Evolutionary conservation across 1,139 yeast genomes (phyloP).

Genomic region (Dujonia santamariae): DNA sequence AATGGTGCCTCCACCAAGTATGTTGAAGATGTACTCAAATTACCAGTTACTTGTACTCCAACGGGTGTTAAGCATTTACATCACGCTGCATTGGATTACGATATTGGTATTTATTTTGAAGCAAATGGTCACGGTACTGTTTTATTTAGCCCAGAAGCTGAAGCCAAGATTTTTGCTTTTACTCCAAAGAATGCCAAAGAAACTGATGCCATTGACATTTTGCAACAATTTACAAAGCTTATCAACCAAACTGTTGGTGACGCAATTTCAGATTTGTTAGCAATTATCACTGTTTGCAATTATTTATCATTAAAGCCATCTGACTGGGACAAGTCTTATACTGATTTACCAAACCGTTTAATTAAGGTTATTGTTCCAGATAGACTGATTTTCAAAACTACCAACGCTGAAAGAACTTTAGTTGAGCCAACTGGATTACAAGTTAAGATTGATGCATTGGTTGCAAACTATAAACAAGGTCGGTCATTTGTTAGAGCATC

Average conservation of each 20-base stretch:
- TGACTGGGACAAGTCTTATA: conserved; percentile 75
- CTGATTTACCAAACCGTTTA: conserved; percentile 83
- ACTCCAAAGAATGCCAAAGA: conserved; percentile 24
- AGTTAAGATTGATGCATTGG: conserved; percentile 62
- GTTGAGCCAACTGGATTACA: conserved; percentile 80
- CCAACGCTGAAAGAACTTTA: conserved; percentile 85
- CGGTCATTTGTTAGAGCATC: conserved; percentile 95
- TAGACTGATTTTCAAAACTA: conserved; percentile 73
- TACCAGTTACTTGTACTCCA: conserved; percentile 87
- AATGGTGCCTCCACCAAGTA: conserved; percentile 87
- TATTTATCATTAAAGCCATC: conserved; percentile 55
- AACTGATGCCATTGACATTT: conserved; percentile 42
- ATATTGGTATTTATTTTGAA: conserved; percentile 92
- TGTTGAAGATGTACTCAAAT: conserved; percentile 54
- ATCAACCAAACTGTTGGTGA: conserved; percentile 98
- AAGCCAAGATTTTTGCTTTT: conserved; percentile 27
- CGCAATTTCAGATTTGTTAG: conserved; percentile 84
- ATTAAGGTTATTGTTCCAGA: conserved; percentile 82
- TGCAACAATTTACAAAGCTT: conserved; percentile 59
- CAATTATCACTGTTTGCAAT: conserved; percentile 65
- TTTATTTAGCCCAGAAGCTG: conserved; percentile 64
- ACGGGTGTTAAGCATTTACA: conserved; percentile 97
- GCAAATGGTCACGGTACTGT: conserved; percentile 99
- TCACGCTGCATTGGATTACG: conserved; percentile 79
- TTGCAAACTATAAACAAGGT: conserved; percentile 56